Evolutionary conservation across 2,329 filamentous ascomycete species (phyloP), one percentile per base, ranked within the genome.

Genomic region (Cercospora sp.): DNA sequence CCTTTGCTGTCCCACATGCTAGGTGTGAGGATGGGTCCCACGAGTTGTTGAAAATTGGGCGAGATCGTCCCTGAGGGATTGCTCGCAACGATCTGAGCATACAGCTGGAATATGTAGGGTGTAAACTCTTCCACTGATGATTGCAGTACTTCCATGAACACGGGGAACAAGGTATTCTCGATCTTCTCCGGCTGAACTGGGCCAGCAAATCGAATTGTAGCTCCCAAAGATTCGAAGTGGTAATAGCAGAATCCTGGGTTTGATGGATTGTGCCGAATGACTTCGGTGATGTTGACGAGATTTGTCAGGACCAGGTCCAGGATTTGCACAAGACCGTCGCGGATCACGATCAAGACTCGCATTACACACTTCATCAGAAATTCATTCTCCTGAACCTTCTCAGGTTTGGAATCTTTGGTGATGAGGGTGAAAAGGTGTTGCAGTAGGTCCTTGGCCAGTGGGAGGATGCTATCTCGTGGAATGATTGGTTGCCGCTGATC

Each of bases 181-280:
- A 98, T 87, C 74, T 91, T 89, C 30, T 88, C 86, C 9, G 91
- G 88, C 72, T 92, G 88, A 3, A 85, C 84, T 69, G 82, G 90
- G 77, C 85, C 92, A 81, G 85, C 89, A 85, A 86, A 92, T 78
- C 90, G 88, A 66, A 98, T 91, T 59, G 99, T 85, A 16, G 95
- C 94, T 37, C 95, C 95, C 57, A 99, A 83, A 3, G 93, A 92
- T 82, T 99, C 95, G 71, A 99, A 99, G 79, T 97, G 93, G 80
- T 94, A 99, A 83, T 99, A 99, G 82, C 97, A 97, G 82, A 99
- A 99, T 12, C 93, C 88, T 2, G 95, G 95, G 80, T 99, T 99
- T 82, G 94, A 97, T 0, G 95, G 95, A 80, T 99, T 99, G 74
- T 91, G 88, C 77, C 93, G 91, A 80, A 98, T 98, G 73, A 97